A percentile compares a stretch with the other conserved stretches of the same genome.
Evolutionary conservation across 306 rosid genomes (phyloP).

Genomic region (Mimosa pudica): DNA sequence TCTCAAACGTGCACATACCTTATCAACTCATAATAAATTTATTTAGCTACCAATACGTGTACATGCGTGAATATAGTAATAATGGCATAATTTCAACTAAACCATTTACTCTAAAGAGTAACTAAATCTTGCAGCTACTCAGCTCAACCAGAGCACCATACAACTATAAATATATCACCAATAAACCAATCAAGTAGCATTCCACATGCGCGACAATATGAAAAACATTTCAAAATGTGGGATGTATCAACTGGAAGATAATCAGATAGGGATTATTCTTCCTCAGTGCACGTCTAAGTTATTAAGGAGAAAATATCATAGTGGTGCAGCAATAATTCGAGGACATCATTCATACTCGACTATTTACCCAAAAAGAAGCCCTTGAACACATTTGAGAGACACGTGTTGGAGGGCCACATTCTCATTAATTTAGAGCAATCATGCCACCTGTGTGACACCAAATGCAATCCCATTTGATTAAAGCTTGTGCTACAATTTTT

Average conservation of each 20-base stretch:
- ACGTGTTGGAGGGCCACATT: slow-evolving; percentile 49
- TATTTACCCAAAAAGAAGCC: slow-evolving; percentile 44
- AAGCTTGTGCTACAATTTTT: slow-evolving; percentile 25
- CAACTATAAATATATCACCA: slow-evolving; percentile 13
- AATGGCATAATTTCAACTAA: slow-evolving; percentile 21
- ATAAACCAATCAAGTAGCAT: slow-evolving; percentile 5
- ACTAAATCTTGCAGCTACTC: slow-evolving; percentile 14
- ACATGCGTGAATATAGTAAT: slow-evolving; percentile 9
- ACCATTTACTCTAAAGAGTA: slow-evolving; percentile 25
- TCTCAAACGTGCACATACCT: not conserved
- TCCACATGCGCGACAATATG: not conserved
- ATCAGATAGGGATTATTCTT: slow-evolving; percentile 14
- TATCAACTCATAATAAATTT: not conserved
- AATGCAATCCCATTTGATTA: slow-evolving; percentile 49
- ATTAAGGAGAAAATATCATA: slow-evolving; percentile 27
- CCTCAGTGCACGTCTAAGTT: slow-evolving; percentile 16
- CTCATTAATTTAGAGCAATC: slow-evolving; percentile 47
- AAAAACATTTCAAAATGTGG: not conserved
- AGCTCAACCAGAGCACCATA: not conserved
- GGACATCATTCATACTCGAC: slow-evolving; percentile 40
- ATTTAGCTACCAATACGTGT: slow-evolving; percentile 18
- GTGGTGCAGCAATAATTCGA: slow-evolving; percentile 39
- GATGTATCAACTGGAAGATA: not conserved
- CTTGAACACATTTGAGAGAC: slow-evolving; percentile 42
- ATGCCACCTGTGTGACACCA: slow-evolving; percentile 40